phyloP scores from a whole-genome alignment of 352 stramenopile genomes.

The Phytophthora kernoviae region DNA sequence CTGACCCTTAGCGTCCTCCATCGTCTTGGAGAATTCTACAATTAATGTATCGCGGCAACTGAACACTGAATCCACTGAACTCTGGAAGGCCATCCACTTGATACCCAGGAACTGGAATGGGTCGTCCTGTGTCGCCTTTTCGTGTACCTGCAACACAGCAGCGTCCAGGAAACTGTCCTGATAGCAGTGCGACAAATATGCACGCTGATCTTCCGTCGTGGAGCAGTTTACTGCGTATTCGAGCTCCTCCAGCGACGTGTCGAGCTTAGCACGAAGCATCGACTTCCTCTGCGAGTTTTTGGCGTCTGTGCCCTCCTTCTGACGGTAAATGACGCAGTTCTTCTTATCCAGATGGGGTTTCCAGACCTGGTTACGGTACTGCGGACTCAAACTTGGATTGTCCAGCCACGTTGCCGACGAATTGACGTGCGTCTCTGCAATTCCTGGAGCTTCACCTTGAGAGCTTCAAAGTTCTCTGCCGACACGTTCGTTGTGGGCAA shows the following conservation, averaged over 20 bases:
- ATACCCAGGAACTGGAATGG: conserved; percentile 74
- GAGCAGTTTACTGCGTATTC: conserved; percentile 67
- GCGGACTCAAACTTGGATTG: conserved; percentile 62
- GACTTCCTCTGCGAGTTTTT: conserved; percentile 49
- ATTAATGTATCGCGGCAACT: conserved; percentile 64
- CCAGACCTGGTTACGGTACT: conserved; percentile 66
- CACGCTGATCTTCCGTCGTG: conserved; percentile 66
- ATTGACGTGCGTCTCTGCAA: conserved; percentile 52
- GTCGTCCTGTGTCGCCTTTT: conserved; percentile 48
- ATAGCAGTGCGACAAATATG: conserved; percentile 67
- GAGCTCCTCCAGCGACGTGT: conserved; percentile 74
- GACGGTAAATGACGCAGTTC: conserved; percentile 72
- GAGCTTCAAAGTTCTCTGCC: conserved; percentile 29
- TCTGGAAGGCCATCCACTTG: conserved; percentile 80
- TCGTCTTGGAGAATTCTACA: conserved; percentile 65
- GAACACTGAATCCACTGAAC: conserved; percentile 71
- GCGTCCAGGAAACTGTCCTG: conserved; percentile 77
- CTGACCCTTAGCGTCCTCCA: conserved; percentile 57
- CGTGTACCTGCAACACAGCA: conserved; percentile 70
- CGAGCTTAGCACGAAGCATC: conserved; percentile 67
- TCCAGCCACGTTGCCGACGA: conserved; percentile 65
- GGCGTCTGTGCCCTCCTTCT: conserved; percentile 49
- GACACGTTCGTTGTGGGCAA: conserved; percentile 48
- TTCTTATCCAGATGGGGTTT: conserved; percentile 76
- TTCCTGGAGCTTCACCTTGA: conserved; percentile 36